Percentiles rank a stretch among this genome's conserved stretches.
Conservation (phyloP, 2,329 filamentous ascomycete genomes). For the Stenocarpella maydis region DNA sequence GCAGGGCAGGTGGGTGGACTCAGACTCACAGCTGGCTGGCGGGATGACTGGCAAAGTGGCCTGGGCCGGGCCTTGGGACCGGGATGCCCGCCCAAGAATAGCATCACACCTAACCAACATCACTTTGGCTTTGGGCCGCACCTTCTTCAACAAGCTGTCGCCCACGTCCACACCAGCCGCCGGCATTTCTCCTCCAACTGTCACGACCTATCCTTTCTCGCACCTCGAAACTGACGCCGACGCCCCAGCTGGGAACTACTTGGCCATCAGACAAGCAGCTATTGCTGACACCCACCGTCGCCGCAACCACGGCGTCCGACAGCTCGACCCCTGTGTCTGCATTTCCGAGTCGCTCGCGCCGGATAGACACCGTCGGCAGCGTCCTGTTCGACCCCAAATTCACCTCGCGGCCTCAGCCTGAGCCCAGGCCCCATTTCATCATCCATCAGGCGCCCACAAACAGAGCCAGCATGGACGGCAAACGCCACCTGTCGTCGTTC, state of each 20-base stretch:
- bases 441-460: constrained; percentile 37
- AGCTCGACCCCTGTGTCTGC: constrained; percentile 37
- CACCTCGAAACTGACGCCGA: not conserved
- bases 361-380: constrained; percentile 48
- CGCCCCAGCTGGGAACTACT: not conserved
- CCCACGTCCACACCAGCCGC: not conserved
- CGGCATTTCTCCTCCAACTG: not conserved
- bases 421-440: constrained; percentile 42
- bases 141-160: constrained; percentile 4
- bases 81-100: constrained; percentile 35
- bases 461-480: constrained; percentile 78
- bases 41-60: constrained; percentile 3
- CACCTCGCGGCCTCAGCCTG: constrained; percentile 46
- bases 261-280: not conserved
- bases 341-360: constrained; percentile 39
- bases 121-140: not conserved
- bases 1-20: not conserved
- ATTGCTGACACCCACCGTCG: not conserved
- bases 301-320: constrained; percentile 39
- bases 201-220: not conserved
- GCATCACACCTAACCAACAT: constrained; percentile 18
- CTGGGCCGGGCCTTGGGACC: not conserved
- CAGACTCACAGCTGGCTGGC: not conserved
- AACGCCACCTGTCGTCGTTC: constrained; percentile 94
- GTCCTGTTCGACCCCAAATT: constrained; percentile 51